Conservation (phyloP, 2,329 filamentous ascomycete species). For the Sporothrix globosa region DNA sequence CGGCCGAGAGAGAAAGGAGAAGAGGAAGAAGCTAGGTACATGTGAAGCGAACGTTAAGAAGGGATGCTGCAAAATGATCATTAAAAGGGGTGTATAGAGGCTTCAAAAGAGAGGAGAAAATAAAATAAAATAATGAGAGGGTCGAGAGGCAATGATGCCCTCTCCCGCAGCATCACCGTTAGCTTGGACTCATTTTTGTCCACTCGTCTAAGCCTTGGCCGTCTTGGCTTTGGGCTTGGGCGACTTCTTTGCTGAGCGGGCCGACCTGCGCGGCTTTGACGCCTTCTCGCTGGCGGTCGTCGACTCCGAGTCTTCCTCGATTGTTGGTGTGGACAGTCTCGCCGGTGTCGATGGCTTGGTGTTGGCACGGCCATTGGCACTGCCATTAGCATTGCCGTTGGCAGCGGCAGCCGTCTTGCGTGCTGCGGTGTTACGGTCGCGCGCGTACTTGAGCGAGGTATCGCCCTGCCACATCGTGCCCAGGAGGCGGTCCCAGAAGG, state of each 20-base stretch:
- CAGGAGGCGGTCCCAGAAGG: conserved; percentile 85
- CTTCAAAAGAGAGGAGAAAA: neutral
- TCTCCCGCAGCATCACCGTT: neutral
- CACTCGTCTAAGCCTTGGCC: conserved; percentile 13
- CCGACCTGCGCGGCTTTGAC: neutral
- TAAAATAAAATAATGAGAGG: neutral
- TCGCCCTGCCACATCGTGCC: conserved; percentile 81
- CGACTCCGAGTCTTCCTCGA: conserved; percentile 11
- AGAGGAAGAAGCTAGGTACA: conserved; percentile 5
- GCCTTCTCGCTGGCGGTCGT: conserved; percentile 2
- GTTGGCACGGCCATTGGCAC: neutral
- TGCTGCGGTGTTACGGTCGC: conserved; percentile 48
- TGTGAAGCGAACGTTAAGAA: conserved; percentile 15
- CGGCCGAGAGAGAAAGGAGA: neutral
- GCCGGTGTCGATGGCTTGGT: neutral
- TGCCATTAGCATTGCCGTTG: neutral
- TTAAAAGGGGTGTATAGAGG: conserved; percentile 3
- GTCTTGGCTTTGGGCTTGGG: conserved; percentile 26
- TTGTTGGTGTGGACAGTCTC: neutral
- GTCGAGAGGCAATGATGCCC: conserved; percentile 5
- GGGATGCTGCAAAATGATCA: neutral
- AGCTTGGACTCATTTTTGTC: neutral
- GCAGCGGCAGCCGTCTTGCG: conserved; percentile 42
- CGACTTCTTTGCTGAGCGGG: conserved; percentile 14
- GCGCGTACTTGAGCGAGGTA: conserved; percentile 49